Evolutionary conservation across 345 rosid genomes (phyloP), one percentile per base, ranked within the genome.

Genomic region (Arabidopsis suecica): DNA sequence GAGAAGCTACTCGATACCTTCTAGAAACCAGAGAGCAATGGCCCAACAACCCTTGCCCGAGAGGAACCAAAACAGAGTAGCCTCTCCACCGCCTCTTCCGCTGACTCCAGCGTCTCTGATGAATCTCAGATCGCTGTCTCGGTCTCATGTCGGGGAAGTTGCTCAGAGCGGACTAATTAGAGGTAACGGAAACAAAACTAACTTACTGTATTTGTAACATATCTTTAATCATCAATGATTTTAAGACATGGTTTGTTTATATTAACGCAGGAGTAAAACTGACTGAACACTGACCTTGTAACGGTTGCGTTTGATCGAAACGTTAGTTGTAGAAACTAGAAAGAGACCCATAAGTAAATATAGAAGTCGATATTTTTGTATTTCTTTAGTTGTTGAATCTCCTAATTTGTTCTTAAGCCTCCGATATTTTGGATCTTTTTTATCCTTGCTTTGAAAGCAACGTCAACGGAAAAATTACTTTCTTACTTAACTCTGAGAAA

Each of bases 1-100:
- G 7, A 86, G 96, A 60, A 93, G 99, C 78, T 96, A 73, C 82
- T 96, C 97, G 40, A 89, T 90, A 80, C 98, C 94, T 49, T 85
- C 96, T 9, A 85, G 93, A 56, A 79, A 86, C 82, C 91, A 88
- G 65, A 93, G 88, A 83, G 85, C 83, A 34, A 79, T 70, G 81
- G 78, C 83, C 36, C 54, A 79, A 30, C 84, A 83, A 23, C 81
- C 83, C 25, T 83, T 83, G 53, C 68, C 73, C 3, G 77, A 78
- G 9, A 78, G 76, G 32, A 85, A 84, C 59, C 82, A 65, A 22
- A 80, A 72, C 48, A 86, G 81, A 33, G 78, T 79, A 71, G 82
- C 80, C 16, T 93, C 99, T 58, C 94, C 98, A 44, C 67, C 84
- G 57, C 90, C 99, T 54, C 96, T 90, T 22, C 96, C 97, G 5